Percentiles rank a stretch among this genome's conserved stretches.
phyloP scores from a whole-genome alignment of 2,329 filamentous ascomycete genomes.

The Chaetomium olivaceum region DNA sequence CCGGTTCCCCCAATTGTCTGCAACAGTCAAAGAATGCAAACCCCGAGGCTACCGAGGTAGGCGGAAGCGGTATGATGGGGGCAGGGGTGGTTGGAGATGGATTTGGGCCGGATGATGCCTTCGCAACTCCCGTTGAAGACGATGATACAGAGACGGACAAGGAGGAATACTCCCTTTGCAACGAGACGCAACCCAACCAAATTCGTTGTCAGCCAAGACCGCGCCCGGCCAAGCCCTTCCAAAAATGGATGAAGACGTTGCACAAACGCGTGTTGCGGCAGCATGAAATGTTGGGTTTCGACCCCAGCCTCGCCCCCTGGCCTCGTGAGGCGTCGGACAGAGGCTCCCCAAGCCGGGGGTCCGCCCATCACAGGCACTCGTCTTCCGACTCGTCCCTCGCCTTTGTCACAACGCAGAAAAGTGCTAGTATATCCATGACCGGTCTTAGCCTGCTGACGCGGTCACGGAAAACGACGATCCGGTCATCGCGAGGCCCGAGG shows the following conservation, averaged over 20 bases:
- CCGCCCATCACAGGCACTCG: conserved; percentile 51
- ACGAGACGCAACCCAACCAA: conserved; percentile 1
- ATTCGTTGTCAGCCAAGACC: neutral
- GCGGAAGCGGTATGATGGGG: neutral
- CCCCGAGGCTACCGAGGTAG: neutral
- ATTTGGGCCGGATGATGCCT: conserved; percentile 22
- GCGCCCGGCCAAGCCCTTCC: conserved; percentile 54
- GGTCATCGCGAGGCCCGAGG: conserved; percentile 56
- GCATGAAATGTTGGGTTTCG: conserved; percentile 34
- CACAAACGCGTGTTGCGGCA: conserved; percentile 57
- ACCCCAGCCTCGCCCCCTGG: conserved; percentile 38
- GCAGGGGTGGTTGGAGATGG: conserved; percentile 7
- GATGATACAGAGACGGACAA: conserved; percentile 27
- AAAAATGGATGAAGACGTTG: conserved; percentile 72
- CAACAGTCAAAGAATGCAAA: neutral
- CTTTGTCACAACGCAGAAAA: conserved; percentile 79
- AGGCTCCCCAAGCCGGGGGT: conserved; percentile 29
- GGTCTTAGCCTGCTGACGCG: conserved; percentile 68
- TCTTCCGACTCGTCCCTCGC: conserved; percentile 75
- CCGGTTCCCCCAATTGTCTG: neutral
- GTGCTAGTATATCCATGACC: conserved; percentile 74
- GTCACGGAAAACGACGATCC: conserved; percentile 54
- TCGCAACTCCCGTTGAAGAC: conserved; percentile 7
- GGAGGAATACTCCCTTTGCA: conserved; percentile 20
- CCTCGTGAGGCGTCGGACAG: conserved; percentile 36